phyloP scores from a whole-genome alignment of 352 stramenopile species.

The Phytophthora citricola region DNA sequence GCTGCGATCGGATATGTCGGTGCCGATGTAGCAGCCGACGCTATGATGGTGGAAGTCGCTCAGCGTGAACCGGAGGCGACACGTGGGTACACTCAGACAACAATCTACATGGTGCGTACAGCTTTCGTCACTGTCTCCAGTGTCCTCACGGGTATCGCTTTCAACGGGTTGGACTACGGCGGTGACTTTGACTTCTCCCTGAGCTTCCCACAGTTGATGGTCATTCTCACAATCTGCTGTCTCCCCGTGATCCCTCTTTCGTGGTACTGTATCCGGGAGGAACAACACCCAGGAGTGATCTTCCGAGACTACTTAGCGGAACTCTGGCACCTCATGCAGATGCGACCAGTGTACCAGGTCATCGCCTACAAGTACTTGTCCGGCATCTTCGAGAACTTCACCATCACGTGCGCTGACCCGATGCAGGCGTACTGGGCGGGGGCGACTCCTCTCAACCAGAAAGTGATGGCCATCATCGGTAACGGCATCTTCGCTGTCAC shows the following conservation, averaged over 20 bases:
- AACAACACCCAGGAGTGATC: slow-evolving; percentile 36
- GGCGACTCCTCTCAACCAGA: slow-evolving; percentile 44
- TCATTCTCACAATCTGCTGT: slow-evolving; percentile 44
- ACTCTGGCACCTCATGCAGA: slow-evolving; percentile 42
- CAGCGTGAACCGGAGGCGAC: slow-evolving; percentile 37
- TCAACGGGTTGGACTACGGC: slow-evolving; percentile 58
- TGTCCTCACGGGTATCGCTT: slow-evolving; percentile 40
- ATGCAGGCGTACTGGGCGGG: slow-evolving; percentile 43
- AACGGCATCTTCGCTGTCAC: slow-evolving; percentile 41
- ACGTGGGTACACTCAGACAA: slow-evolving; percentile 36
- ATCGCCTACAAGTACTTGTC: slow-evolving; percentile 46
- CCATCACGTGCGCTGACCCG: slow-evolving; percentile 34
- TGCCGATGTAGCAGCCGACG: slow-evolving; percentile 48
- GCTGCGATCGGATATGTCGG: slow-evolving; percentile 49
- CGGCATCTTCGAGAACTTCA: slow-evolving; percentile 49
- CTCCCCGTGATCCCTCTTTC: slow-evolving; percentile 47
- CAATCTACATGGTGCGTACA: slow-evolving; percentile 46
- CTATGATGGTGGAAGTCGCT: slow-evolving; percentile 47
- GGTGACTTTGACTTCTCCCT: slow-evolving; percentile 56
- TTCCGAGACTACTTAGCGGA: slow-evolving; percentile 46
- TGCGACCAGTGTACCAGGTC: slow-evolving; percentile 50
- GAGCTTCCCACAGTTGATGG: slow-evolving; percentile 49
- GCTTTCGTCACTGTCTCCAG: slow-evolving; percentile 45
- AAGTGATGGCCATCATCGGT: slow-evolving; percentile 44
- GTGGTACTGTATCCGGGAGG: slow-evolving; percentile 56